These are phyloP conservation scores for Zymoseptoria tritici DNA, from an alignment of 2,329 filamentous ascomycete genomes.

Conservation along the genomic window DNA sequence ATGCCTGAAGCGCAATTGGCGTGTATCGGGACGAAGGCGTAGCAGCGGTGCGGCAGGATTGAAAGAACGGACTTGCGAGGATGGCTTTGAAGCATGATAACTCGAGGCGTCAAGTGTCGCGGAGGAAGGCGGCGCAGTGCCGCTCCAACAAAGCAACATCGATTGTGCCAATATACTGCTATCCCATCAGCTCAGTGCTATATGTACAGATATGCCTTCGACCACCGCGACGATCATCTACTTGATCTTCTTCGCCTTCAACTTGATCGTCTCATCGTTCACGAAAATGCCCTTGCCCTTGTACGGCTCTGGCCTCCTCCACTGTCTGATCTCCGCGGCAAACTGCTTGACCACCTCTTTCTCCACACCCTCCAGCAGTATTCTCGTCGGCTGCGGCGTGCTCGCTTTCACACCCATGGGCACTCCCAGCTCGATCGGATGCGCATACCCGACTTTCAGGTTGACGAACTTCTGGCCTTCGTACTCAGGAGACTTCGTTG, in stretches of 20 bases:
- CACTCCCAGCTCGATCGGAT: slow-evolving; percentile 84
- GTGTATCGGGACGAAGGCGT: no score
- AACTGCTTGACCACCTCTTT: slow-evolving; percentile 85
- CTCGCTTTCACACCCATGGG: slow-evolving; percentile 77
- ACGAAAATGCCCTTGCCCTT: slow-evolving; percentile 99
- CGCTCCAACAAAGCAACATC: not conserved
- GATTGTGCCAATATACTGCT: not conserved
- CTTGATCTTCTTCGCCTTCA: slow-evolving; percentile 79
- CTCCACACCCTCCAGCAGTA: slow-evolving; percentile 80
- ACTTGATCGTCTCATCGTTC: slow-evolving; percentile 92
- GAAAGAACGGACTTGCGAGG: no score
- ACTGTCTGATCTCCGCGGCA: slow-evolving; percentile 77
- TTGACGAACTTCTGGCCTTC: slow-evolving; percentile 82
- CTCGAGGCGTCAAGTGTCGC: not conserved
- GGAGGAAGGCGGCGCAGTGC: not conserved
- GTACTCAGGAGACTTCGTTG: slow-evolving; percentile 59
- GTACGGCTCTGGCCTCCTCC: slow-evolving; percentile 92
- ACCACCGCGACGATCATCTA: slow-evolving; percentile 19
- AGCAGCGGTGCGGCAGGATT: no score
- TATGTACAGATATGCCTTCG: not conserved
- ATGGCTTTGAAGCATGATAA: not conserved
- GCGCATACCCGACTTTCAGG: slow-evolving; percentile 92
- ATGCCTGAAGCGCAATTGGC: no score
- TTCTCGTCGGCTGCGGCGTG: slow-evolving; percentile 82
- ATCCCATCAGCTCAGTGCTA: not conserved